These are phyloP conservation scores for Colletotrichum costaricense DNA, from an alignment of 2,329 filamentous ascomycete species.

Conservation along the genomic window DNA sequence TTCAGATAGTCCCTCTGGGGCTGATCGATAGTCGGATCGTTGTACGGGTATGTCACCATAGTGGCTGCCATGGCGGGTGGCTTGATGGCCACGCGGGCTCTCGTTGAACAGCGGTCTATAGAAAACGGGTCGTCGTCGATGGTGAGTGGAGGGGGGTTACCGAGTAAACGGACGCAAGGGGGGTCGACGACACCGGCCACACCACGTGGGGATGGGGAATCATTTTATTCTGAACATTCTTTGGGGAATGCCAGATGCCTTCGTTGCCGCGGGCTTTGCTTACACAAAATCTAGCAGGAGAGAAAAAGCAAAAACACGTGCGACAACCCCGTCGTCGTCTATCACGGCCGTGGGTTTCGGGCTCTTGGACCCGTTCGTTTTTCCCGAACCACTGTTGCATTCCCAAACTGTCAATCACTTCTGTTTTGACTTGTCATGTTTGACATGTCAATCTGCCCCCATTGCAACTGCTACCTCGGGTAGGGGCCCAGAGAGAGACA, in stretches of 20 bases:
- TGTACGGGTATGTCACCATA: conserved; percentile 23
- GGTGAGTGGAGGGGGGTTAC: not conserved
- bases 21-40: conserved; percentile 22
- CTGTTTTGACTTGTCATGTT: conserved; percentile 17
- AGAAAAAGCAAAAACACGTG: conserved; percentile 8
- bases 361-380: not conserved
- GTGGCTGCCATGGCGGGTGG: conserved; percentile 23
- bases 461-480: conserved; percentile 12
- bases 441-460: conserved; percentile 7
- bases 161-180: conserved; percentile 7
- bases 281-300: not conserved
- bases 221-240: conserved; percentile 14
- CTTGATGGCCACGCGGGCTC: conserved; percentile 24
- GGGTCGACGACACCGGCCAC: not conserved
- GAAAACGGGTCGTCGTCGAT: conserved; percentile 1
- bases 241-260: not conserved
- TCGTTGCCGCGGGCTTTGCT: not conserved
- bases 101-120: not conserved
- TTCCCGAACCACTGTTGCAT: not conserved
- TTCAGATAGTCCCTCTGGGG: conserved; percentile 25
- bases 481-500: not conserved
- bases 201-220: conserved; percentile 19
- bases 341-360: not conserved
- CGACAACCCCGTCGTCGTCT: not conserved
- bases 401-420: conserved; percentile 5